Conservation (phyloP, 345 rosid genomes). For the Carallia brachiata region DNA sequence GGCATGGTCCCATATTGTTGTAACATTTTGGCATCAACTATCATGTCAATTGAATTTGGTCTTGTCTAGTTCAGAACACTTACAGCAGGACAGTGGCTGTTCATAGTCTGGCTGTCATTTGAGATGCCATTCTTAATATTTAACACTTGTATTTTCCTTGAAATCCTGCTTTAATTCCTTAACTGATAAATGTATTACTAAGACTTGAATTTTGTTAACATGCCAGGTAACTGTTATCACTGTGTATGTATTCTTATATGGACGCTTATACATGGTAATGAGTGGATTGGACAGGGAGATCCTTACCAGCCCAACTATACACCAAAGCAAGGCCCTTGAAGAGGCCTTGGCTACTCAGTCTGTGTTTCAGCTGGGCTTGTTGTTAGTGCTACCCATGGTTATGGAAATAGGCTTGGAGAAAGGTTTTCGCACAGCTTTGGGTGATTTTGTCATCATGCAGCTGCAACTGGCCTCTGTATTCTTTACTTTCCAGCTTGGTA, state of each 20-base stretch:
- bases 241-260: constrained; percentile 85
- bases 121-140: too few relatives aligned
- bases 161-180: neutral
- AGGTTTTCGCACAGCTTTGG: constrained; percentile 85
- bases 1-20: too few relatives aligned
- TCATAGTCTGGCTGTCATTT: too few relatives aligned
- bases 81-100: too few relatives aligned
- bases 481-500: constrained; percentile 98
- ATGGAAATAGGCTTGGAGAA: constrained; percentile 96
- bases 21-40: too few relatives aligned
- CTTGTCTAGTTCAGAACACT: too few relatives aligned
- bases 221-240: constrained; percentile 80
- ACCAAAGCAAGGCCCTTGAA: constrained; percentile 77
- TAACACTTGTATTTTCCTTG: too few relatives aligned
- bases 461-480: constrained; percentile 92
- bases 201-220: constrained; percentile 12
- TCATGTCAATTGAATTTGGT: too few relatives aligned
- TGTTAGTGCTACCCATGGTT: constrained; percentile 86
- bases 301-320: constrained; percentile 49
- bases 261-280: constrained; percentile 85
- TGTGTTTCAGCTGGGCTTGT: constrained; percentile 77
- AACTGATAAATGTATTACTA: neutral
- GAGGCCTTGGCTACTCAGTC: constrained; percentile 81
- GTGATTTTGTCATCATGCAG: constrained; percentile 93
- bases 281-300: constrained; percentile 80